phyloP scores from a whole-genome alignment of 306 rosid species.

The Gastrolobium bilobum region DNA sequence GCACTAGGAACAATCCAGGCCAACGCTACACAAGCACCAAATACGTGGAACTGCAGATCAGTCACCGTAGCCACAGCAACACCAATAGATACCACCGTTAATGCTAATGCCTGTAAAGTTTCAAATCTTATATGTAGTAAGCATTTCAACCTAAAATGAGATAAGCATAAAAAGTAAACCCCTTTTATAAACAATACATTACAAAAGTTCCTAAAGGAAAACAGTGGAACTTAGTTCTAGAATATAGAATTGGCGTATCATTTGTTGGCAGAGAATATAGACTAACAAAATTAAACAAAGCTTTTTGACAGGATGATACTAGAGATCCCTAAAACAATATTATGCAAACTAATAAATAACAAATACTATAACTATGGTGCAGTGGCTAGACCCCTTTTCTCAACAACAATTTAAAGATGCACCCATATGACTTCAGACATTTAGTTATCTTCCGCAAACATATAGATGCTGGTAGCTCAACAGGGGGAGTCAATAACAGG shows the following conservation, averaged over 20 bases:
- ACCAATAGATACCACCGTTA: constrained; percentile 75
- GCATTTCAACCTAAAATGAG: constrained; percentile 21
- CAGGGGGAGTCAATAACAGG: too few relatives aligned
- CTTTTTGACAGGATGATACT: neutral
- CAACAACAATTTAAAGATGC: constrained; percentile 16
- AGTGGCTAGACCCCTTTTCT: neutral
- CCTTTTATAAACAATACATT: neutral
- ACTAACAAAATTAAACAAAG: neutral
- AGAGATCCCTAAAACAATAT: constrained; percentile 18
- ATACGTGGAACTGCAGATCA: constrained; percentile 80
- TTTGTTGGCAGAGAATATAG: constrained; percentile 1
- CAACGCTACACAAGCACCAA: constrained; percentile 86
- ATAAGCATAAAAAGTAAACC: neutral
- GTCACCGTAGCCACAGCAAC: constrained; percentile 90
- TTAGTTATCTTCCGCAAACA: constrained; percentile 16
- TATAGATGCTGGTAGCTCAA: neutral
- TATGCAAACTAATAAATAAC: neutral
- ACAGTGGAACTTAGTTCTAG: constrained; percentile 4
- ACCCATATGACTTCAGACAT: constrained; percentile 3
- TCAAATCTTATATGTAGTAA: constrained; percentile 14
- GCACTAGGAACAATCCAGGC: constrained; percentile 94
- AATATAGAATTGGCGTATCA: constrained; percentile 9
- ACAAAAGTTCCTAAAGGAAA: constrained; percentile 2
- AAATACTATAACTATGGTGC: constrained; percentile 5
- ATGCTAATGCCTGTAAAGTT: constrained; percentile 72